Base-by-base conservation (phyloP, 495 filamentous ascomycete genomes). In the Xylaria grammica region DNA sequence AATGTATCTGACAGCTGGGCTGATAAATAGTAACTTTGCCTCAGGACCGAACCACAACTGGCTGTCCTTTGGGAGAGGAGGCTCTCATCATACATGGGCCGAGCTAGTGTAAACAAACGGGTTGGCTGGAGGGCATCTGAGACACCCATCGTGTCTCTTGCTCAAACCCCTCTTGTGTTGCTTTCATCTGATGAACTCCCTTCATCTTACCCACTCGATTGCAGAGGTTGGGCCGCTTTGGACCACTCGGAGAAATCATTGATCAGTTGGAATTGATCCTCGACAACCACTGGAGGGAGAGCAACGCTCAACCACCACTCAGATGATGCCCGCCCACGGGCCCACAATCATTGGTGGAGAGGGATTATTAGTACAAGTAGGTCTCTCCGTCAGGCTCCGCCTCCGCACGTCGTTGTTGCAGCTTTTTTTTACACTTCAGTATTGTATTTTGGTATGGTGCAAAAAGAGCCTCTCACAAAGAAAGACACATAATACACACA, bases 191-290 rank as follows among this genome's bases (percentile, higher is more conserved):
- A 38, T 20, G 40, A 63, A 36, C 29, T 38, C 26, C 11, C 51
- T 63, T 34, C 40, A 30, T 48, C 29, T 32, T 20, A 45, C 30
- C 38, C 60, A 62, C 60, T 52, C 26, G 60, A 62, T 45, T 54
- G 32, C 45, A 51, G 60, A 62, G 49, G 24, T 29, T 62, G 27
- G 46, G 48, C 15, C 36, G 27, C n/a, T 26, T 42, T 10, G 5
- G 34, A 62, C 60, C 60, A 62, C 60, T 63, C 60, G 60, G 60
- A 63, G 60, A 63, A 55, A 63, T 55, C 48, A 11, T 55, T n/a
- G 22, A 55, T 29, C 15, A 27, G 19, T 63, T 63, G 51, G 51
- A 34, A 54, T 42, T 45, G 10, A 63, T 55, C 38, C 50, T 34
- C 27, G 40, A 54, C 26, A 51, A 54, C 11, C 22, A 52, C 60